phyloP scores from a whole-genome alignment of 1,139 yeast species.

The Pichia sp. region DNA sequence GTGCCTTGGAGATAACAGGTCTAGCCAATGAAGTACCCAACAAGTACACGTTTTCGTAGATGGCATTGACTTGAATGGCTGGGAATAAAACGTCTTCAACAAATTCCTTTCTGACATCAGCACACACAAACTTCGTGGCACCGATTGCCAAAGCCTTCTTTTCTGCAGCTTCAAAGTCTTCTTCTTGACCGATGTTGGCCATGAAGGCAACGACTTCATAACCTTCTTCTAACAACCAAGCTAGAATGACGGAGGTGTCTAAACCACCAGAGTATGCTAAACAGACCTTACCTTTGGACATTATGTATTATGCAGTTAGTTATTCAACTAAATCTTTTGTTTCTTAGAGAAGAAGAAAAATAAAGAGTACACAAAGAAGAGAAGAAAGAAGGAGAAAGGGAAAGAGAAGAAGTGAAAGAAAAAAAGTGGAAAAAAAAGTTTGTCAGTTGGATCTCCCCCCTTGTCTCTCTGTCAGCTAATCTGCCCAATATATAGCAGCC shows the following conservation, averaged over 20 bases:
- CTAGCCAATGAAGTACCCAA: constrained; percentile 97
- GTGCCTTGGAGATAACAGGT: constrained; percentile 98
- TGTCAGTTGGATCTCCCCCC: not conserved
- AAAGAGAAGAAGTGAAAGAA: not conserved
- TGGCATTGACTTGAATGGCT: constrained; percentile 95
- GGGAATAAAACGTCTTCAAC: constrained; percentile 93
- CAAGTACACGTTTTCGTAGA: constrained; percentile 92
- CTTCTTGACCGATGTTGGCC: constrained; percentile 98
- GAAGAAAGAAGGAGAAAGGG: not conserved
- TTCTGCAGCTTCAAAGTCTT: constrained; percentile 96
- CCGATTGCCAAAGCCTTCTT: constrained; percentile 95
- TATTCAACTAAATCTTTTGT: not conserved
- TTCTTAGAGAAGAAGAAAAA: not conserved
- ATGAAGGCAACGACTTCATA: constrained; percentile 96
- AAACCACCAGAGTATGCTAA: constrained; percentile 99
- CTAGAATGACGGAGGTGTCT: constrained; percentile 94
- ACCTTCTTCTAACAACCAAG: constrained; percentile 97
- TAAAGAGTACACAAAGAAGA: not conserved
- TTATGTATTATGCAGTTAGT: constrained; percentile 26
- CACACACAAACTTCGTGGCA: constrained; percentile 91
- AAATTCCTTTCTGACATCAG: constrained; percentile 91
- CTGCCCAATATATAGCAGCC: not conserved
- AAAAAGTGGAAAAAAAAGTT: not conserved
- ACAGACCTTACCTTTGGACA: constrained; percentile 98
- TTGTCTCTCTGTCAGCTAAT: not conserved